A percentile compares a stretch with the other conserved stretches of the same genome.
phyloP scores from a whole-genome alignment of 2,329 filamentous ascomycete genomes.

The Pestalotiopsis sp. region DNA sequence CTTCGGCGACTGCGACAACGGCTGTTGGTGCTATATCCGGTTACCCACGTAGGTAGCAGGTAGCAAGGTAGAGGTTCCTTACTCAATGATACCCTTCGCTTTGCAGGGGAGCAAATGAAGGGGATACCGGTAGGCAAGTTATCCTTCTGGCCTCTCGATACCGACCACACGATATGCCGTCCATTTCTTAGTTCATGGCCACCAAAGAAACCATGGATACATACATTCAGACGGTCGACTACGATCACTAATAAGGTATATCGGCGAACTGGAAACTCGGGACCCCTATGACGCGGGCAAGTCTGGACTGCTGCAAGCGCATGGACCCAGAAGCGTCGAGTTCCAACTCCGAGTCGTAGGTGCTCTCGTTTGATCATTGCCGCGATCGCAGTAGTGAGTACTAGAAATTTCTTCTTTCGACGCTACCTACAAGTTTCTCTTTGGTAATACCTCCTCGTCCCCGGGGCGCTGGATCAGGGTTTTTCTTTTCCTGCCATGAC shows the following conservation, averaged over 20 bases:
- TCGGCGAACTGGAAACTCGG: background rate
- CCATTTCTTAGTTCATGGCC: background rate
- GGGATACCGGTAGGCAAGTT: background rate
- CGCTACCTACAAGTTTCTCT: background rate
- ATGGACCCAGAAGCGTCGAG: background rate
- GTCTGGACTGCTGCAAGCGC: background rate
- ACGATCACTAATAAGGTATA: background rate
- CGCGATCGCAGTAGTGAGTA: background rate
- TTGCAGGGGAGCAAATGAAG: background rate
- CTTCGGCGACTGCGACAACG: background rate
- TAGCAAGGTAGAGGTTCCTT: background rate
- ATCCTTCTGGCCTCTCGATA: background rate
- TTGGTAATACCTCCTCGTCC: conserved; percentile 3
- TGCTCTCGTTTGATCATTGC: background rate
- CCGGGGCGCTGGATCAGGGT: background rate
- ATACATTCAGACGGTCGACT: background rate
- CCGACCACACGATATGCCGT: background rate
- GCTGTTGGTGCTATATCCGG: background rate
- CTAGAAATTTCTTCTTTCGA: background rate
- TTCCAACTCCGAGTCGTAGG: background rate
- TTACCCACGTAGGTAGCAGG: background rate
- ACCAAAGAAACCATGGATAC: background rate
- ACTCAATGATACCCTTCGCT: background rate
- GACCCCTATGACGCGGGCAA: background rate
- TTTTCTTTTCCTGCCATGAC: background rate